These are phyloP conservation scores for Fraxinus greggii DNA, from an alignment of 305 asterid species.

Conservation along the genomic window DNA sequence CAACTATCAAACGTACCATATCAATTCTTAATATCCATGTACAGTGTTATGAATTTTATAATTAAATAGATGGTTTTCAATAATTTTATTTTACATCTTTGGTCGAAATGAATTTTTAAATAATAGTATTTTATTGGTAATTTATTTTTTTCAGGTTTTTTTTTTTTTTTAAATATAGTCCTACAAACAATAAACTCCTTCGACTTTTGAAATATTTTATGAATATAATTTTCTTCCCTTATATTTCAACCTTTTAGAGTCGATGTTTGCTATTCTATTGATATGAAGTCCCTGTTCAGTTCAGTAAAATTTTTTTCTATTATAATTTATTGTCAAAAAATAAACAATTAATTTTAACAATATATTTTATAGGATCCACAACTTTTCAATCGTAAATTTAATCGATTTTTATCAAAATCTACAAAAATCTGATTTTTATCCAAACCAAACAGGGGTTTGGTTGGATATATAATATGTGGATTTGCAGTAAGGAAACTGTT, in stretches of 20 bases:
- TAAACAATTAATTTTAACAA: too few relatives aligned
- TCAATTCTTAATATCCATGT: not conserved
- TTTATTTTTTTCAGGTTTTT: not conserved
- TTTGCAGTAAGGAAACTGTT: not conserved
- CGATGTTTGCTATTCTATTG: not conserved
- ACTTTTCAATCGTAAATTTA: not conserved
- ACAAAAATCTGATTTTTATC: too few relatives aligned
- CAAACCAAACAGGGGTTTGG: not conserved
- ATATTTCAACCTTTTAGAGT: not conserved
- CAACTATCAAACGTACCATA: not conserved
- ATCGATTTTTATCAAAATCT: too few relatives aligned
- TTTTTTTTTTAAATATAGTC: not conserved
- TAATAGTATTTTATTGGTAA: not conserved
- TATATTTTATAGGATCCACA: not conserved
- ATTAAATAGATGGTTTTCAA: not conserved
- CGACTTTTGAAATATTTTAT: not conserved
- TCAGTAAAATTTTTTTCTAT: not conserved
- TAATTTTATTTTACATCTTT: not conserved
- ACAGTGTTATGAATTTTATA: not conserved
- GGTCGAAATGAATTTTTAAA: not conserved
- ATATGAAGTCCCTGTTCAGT: not conserved
- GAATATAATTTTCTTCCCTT: not conserved
- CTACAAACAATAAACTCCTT: not conserved
- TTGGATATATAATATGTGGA: not conserved
- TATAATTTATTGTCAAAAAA: too few relatives aligned